These are phyloP conservation scores for Geotrichum carabidarum DNA, from an alignment of 1,139 yeast species.

Conservation along the genomic window DNA sequence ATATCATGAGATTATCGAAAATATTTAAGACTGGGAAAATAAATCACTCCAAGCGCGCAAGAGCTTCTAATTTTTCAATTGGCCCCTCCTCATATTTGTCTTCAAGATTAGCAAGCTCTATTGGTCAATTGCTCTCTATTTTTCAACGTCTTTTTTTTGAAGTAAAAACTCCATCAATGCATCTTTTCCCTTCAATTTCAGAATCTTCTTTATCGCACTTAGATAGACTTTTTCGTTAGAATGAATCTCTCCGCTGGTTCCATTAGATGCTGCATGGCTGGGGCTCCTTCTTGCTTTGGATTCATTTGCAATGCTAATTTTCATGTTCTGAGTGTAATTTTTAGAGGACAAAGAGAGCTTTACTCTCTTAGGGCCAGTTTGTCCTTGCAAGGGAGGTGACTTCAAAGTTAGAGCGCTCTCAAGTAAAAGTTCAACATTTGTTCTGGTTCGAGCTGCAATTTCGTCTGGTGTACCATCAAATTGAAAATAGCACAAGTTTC, in stretches of 20 bases:
- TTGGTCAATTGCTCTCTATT: background rate
- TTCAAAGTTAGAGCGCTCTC: conserved; percentile 33
- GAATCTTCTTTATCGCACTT: conserved; percentile 52
- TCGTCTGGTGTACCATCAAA: conserved; percentile 29
- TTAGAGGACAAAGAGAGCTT: too few species aligned
- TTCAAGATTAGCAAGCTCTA: background rate
- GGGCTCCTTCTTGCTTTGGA: background rate
- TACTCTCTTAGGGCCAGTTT: too few species aligned
- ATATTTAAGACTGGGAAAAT: too few species aligned
- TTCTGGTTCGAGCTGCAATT: conserved; percentile 28
- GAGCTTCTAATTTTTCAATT: too few species aligned
- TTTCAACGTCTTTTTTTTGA: conserved; percentile 1
- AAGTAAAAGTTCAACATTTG: conserved; percentile 39
- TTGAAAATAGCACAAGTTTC: conserved; percentile 34
- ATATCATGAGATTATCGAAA: too few species aligned
- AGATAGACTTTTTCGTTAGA: conserved; percentile 50
- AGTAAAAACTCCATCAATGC: conserved; percentile 54
- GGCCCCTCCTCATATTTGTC: background rate
- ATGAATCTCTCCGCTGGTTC: background rate
- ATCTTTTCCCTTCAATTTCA: conserved; percentile 66
- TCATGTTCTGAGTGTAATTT: too few species aligned
- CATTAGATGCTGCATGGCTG: background rate
- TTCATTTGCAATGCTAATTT: too few species aligned
- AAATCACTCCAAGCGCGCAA: too few species aligned
- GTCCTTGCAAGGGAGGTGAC: conserved; percentile 11